phyloP scores from a whole-genome alignment of 805 yeast species.

The Allodekkera sacchari region DNA sequence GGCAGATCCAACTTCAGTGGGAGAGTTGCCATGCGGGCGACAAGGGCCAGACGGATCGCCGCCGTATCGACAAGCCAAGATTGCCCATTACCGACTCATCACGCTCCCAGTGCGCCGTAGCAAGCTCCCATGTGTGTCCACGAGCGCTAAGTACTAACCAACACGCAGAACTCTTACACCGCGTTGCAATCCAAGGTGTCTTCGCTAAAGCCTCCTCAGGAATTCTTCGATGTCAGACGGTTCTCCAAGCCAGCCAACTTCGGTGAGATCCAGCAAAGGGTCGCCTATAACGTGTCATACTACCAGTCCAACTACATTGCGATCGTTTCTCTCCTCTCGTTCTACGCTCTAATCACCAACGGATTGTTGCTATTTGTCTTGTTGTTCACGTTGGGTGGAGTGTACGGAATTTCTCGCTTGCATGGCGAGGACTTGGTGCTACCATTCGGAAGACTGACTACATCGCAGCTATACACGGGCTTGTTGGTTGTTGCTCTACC shows the following conservation, averaged over 20 bases:
- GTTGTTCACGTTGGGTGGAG: slow-evolving; percentile 61
- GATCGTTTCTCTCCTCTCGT: slow-evolving; percentile 60
- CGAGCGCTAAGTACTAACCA: slow-evolving; percentile 7
- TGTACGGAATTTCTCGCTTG: slow-evolving; percentile 69
- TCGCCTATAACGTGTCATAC: slow-evolving; percentile 77
- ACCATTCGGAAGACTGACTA: slow-evolving; percentile 64
- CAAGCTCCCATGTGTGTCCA: too few species aligned
- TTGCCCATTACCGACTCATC: too few species aligned
- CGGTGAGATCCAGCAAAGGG: slow-evolving; percentile 83
- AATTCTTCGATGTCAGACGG: slow-evolving; percentile 86
- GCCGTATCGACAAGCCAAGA: too few species aligned
- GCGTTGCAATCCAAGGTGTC: slow-evolving; percentile 57
- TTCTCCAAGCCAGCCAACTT: slow-evolving; percentile 86
- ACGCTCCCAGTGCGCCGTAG: too few species aligned
- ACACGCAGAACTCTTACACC: slow-evolving; percentile 20
- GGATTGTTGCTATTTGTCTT: slow-evolving; percentile 77
- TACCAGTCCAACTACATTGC: slow-evolving; percentile 80
- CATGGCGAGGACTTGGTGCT: slow-evolving; percentile 77
- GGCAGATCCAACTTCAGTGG: too few species aligned
- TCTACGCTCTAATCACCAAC: slow-evolving; percentile 86
- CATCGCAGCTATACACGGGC: slow-evolving; percentile 85
- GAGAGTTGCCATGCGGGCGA: too few species aligned
- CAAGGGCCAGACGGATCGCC: too few species aligned
- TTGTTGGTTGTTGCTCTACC: slow-evolving; percentile 61
- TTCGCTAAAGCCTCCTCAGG: slow-evolving; percentile 81